Percentiles rank a stretch among this genome's conserved stretches.
Conservation (phyloP, 345 rosid species). For the Salix exigua region DNA sequence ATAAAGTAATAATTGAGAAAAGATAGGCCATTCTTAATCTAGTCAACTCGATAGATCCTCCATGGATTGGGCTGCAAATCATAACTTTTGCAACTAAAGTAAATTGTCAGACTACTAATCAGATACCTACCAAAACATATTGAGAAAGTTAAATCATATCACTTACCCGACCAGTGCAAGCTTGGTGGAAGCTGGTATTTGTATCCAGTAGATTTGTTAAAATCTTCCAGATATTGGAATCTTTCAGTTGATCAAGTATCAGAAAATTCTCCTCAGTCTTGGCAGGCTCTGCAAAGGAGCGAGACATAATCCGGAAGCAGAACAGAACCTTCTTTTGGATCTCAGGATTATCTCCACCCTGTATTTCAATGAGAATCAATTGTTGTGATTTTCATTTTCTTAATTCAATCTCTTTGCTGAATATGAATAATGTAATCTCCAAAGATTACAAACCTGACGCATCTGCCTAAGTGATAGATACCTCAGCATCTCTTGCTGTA, state of each 20-base stretch:
- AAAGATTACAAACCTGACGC: conserved; percentile 60
- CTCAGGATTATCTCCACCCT: conserved; percentile 81
- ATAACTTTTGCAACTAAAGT: background rate
- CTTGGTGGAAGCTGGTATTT: conserved; percentile 55
- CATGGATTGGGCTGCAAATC: background rate
- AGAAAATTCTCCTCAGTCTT: conserved; percentile 88
- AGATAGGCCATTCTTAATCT: background rate
- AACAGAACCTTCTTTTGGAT: conserved; percentile 68
- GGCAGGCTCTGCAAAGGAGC: conserved; percentile 73
- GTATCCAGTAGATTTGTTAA: conserved; percentile 68
- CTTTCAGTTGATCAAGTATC: conserved; percentile 89
- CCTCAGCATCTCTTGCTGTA: conserved; percentile 95
- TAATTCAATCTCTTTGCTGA: conserved; percentile 5
- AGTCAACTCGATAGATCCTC: background rate
- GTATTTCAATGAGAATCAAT: conserved; percentile 33
- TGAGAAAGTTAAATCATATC: conserved; percentile 3
- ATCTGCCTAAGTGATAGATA: conserved; percentile 73
- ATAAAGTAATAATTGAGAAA: background rate
- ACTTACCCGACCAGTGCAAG: conserved; percentile 65
- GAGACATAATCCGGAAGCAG: conserved; percentile 86
- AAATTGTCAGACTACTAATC: background rate
- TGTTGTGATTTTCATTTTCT: conserved; percentile 9
- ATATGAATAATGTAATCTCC: conserved; percentile 11
- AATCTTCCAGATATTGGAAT: conserved; percentile 88
- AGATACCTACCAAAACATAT: background rate